Evolutionary conservation across 768 basidiomycete species (phyloP), one percentile per base, ranked within the genome.

Genomic region (Auricularia heimuer): DNA sequence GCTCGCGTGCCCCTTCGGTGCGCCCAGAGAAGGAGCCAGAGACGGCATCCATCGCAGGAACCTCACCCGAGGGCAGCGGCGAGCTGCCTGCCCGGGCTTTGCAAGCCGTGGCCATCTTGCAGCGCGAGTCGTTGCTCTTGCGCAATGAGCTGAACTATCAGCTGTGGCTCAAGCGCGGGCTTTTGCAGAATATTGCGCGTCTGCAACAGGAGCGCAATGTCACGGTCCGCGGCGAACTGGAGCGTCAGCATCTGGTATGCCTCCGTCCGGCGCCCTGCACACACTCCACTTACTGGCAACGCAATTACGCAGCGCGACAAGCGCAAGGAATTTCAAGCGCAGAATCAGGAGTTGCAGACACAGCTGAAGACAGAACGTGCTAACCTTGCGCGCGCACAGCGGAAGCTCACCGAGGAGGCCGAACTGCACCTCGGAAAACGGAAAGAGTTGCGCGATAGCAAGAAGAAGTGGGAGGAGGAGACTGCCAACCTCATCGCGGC

Each of bases 141-240:
- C 80, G 88, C 61, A 91, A 86, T 71, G 91, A 94, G 68, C 83
- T 94, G 51, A 91, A 92, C 71, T 91, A 93, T 66, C 89, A 94
- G 75, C 78, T 87, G 33, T 94, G 91, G 89, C 77, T 89, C 51
- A 86, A 89, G 65, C 80, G 89, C 67, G 87, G 92, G 74, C 91
- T 92, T 65, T 82, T 88, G 62, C 84, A 85, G 71, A 90, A 93
- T 70, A 88, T 94, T 62, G 89, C 87, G n/a, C 81, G 87, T 47
- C 76, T 94, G 54, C 88, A 90, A 69, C 82, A 87, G 68, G 87
- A 90, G 68, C 85, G 84, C 37, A 83, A 90, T 29, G 74, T 89
- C 44, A 84, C 87, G 65, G 84, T 83, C 70, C 86, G 83, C 58
- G 89, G 89, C 33, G 92, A 94, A 73, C 83, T 82, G 3, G 92